Percentiles rank a stretch among this genome's conserved stretches.
Evolutionary conservation across 1,284 basidiomycete species (phyloP).

Genomic region (Rhizoctonia solani): DNA sequence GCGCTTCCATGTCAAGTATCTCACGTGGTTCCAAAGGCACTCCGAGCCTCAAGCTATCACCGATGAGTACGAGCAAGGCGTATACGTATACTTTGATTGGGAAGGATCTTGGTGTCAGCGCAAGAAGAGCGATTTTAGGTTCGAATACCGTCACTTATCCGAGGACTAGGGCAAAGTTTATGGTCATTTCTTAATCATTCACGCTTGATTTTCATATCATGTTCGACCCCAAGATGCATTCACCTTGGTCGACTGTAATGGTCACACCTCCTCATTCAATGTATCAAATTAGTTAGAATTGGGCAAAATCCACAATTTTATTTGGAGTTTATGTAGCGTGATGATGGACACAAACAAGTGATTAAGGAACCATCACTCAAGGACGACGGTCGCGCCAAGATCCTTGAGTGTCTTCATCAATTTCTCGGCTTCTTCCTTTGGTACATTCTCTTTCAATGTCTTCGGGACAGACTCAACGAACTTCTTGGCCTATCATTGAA

Average conservation of each 20-base stretch:
- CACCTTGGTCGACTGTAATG: constrained; percentile 18
- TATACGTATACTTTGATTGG: constrained; percentile 97
- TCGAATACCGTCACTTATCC: constrained; percentile 89
- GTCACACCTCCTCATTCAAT: constrained; percentile 31
- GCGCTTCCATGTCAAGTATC: constrained; percentile 99
- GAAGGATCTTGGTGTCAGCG: constrained; percentile 97
- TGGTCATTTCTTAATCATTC: background rate
- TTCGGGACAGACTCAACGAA: constrained; percentile 97
- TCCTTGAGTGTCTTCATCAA: constrained; percentile 87
- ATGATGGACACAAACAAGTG: constrained; percentile 1
- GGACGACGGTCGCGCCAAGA: constrained; percentile 85
- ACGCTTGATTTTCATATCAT: constrained; percentile 31
- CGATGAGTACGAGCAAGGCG: constrained; percentile 99
- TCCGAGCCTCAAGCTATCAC: constrained; percentile 99
- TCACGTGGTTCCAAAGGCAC: constrained; percentile 99
- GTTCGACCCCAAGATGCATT: constrained; percentile 32
- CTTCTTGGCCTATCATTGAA: constrained; percentile 84
- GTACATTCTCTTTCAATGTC: constrained; percentile 91
- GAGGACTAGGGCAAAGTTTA: constrained; percentile 61
- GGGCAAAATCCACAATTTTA: constrained; percentile 23
- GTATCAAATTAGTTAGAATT: constrained; percentile 28
- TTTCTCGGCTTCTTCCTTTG: constrained; percentile 99
- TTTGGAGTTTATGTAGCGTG: background rate
- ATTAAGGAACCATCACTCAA: constrained; percentile 59
- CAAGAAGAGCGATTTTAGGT: constrained; percentile 97